Evolutionary conservation across 2,329 filamentous ascomycete genomes (phyloP).

Genomic region (Aaosphaeria pasadenensis): DNA sequence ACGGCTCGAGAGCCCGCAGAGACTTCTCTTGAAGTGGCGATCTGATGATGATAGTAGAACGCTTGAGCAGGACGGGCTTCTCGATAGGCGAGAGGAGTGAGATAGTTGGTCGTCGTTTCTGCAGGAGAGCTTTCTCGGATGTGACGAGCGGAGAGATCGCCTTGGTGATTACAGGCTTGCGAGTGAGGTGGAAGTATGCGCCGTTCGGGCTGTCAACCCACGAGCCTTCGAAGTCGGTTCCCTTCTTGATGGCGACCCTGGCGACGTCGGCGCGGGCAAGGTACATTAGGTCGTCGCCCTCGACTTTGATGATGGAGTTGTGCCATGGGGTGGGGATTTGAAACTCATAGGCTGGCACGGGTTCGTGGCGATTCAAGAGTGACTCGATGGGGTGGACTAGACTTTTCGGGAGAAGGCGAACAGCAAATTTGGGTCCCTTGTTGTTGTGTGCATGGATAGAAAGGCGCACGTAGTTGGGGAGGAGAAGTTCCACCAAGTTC

Average conservation of each 20-base stretch:
- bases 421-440: conserved; percentile 43
- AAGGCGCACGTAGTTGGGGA: conserved; percentile 46
- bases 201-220: conserved; percentile 26
- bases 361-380: conserved; percentile 25
- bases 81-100: conserved; percentile 19
- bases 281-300: conserved; percentile 26
- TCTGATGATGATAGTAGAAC: conserved; percentile 16
- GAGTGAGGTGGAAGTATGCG: conserved; percentile 18
- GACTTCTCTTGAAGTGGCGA: conserved; percentile 10
- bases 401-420: conserved; percentile 36
- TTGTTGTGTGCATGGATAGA: conserved; percentile 49
- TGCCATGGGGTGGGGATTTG: conserved; percentile 46
- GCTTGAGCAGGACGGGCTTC: conserved; percentile 11
- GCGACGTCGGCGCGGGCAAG: conserved; percentile 24
- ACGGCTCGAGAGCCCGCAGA: not conserved
- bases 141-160: not conserved
- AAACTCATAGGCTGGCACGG: conserved; percentile 24
- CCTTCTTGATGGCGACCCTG: conserved; percentile 16
- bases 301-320: conserved; percentile 39
- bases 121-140: not conserved
- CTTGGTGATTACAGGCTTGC: not conserved
- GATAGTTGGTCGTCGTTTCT: conserved; percentile 3
- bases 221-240: conserved; percentile 16
- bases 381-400: conserved; percentile 30
- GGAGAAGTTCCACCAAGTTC: conserved; percentile 46